These are phyloP conservation scores for Cocos nucifera DNA, from an alignment of 176 grass and related monocot species.

Conservation along the genomic window DNA sequence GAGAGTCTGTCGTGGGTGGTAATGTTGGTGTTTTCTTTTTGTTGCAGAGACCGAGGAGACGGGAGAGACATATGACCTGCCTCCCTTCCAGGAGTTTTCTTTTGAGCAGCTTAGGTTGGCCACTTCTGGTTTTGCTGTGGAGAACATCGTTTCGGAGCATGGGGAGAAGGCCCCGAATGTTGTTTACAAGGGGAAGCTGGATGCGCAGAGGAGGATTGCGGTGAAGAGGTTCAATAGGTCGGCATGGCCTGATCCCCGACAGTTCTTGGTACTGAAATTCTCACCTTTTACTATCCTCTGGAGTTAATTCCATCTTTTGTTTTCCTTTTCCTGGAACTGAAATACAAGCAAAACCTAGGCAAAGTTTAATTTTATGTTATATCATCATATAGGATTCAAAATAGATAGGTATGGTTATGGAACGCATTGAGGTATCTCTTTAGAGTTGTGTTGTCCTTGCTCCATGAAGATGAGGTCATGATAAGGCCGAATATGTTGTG, in stretches of 20 bases:
- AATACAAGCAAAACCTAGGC: no score
- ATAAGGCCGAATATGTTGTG: no score
- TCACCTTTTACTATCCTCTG: neutral
- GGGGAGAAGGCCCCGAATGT: conserved; percentile 99
- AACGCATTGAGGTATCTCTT: no score
- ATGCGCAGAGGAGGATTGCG: conserved; percentile 62
- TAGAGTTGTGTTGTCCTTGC: no score
- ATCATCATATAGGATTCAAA: no score
- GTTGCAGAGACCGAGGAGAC: conserved; percentile 48
- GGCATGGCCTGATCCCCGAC: conserved; percentile 81
- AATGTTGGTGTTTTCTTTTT: neutral
- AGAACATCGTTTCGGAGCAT: conserved; percentile 92
- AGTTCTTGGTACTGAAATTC: conserved; percentile 66
- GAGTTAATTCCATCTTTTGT: neutral
- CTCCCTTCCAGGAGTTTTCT: conserved; percentile 75
- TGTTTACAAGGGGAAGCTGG: conserved; percentile 95
- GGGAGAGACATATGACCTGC: conserved; percentile 64
- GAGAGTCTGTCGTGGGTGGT: neutral
- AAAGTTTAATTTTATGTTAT: no score
- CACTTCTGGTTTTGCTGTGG: conserved; percentile 63
- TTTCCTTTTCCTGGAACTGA: neutral
- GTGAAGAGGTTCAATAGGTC: conserved; percentile 91
- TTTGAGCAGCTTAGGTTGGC: conserved; percentile 85
- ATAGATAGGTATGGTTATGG: no score
- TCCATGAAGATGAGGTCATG: no score